phyloP scores from a whole-genome alignment of 2,329 filamentous ascomycete genomes.

The Alternaria sp. region DNA sequence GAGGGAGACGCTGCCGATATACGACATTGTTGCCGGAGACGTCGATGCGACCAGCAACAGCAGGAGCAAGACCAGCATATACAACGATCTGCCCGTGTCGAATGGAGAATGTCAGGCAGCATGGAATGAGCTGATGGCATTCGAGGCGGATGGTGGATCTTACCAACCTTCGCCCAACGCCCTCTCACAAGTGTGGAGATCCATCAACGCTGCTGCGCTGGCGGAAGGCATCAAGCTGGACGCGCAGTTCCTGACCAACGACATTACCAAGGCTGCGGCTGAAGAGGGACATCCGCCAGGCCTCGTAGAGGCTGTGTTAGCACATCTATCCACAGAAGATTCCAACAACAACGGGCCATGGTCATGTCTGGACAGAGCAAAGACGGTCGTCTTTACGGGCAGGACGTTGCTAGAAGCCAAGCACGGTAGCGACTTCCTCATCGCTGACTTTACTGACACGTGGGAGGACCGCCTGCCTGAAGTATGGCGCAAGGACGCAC shows the following conservation, averaged over 20 bases:
- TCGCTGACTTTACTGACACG: slow-evolving; percentile 46
- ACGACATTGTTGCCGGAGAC: slow-evolving; percentile 42
- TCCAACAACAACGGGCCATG: slow-evolving; percentile 39
- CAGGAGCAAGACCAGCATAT: slow-evolving; percentile 51
- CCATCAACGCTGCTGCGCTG: slow-evolving; percentile 52
- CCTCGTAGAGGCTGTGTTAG: slow-evolving; percentile 50
- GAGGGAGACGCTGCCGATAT: slow-evolving; percentile 50
- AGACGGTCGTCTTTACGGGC: slow-evolving; percentile 45
- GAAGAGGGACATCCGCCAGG: slow-evolving; percentile 51
- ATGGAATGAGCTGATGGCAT: slow-evolving; percentile 63
- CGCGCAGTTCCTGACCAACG: slow-evolving; percentile 46
- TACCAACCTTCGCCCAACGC: slow-evolving; percentile 60
- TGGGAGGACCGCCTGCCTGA: slow-evolving; percentile 52
- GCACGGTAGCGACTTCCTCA: slow-evolving; percentile 35
- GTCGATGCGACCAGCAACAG: slow-evolving; percentile 40
- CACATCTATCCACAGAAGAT: slow-evolving; percentile 41
- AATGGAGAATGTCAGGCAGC: slow-evolving; percentile 59
- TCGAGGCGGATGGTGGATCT: slow-evolving; percentile 54
- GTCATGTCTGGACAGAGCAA: slow-evolving; percentile 45
- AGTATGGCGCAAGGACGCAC: slow-evolving; percentile 46
- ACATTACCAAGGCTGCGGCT: slow-evolving; percentile 42
- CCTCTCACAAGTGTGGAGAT: slow-evolving; percentile 59
- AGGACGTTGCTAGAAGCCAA: slow-evolving; percentile 42
- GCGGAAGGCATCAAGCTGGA: slow-evolving; percentile 54
- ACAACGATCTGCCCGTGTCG: slow-evolving; percentile 62